These are phyloP conservation scores for Aphanomyces invadans DNA, from an alignment of 352 stramenopile species.

Conservation along the genomic window DNA sequence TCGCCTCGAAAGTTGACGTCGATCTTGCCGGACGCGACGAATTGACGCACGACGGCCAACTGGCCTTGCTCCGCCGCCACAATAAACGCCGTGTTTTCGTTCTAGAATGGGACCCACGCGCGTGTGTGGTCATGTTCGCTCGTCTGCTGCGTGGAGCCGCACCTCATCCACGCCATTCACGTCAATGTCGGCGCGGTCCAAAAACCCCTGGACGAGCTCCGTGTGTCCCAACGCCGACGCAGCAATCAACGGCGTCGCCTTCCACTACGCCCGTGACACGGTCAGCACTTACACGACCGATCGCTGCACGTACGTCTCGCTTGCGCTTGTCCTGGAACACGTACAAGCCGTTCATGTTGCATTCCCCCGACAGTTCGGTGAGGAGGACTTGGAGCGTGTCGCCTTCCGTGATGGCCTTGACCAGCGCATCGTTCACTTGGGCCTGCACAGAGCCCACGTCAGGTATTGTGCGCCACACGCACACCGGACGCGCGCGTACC, in stretches of 20 bases:
- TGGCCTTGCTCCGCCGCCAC: not conserved
- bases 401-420: conserved; percentile 8
- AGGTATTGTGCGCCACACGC: too few species aligned
- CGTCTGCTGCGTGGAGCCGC: too few species aligned
- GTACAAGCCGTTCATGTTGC: conserved; percentile 4
- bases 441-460: not conserved
- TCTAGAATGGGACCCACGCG: too few species aligned
- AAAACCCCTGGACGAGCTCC: not conserved
- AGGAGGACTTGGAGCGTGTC: conserved; percentile 7
- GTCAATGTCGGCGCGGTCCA: conserved; percentile 8
- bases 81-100: conserved; percentile 13
- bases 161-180: conserved; percentile 1
- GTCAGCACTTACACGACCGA: not conserved
- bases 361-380: not conserved
- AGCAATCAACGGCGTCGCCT: not conserved
- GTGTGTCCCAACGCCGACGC: not conserved
- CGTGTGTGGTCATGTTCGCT: too few species aligned
- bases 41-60: not conserved
- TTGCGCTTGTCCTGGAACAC: not conserved
- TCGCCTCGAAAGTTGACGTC: conserved; percentile 15
- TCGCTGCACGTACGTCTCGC: not conserved
- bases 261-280: not conserved
- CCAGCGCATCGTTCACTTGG: not conserved
- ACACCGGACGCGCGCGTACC: too few species aligned
- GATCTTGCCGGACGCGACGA: not conserved